Percentiles rank a stretch among this genome's conserved stretches.
Conservation (phyloP, 768 basidiomycete genomes). For the Guyanaporus albipodus region DNA sequence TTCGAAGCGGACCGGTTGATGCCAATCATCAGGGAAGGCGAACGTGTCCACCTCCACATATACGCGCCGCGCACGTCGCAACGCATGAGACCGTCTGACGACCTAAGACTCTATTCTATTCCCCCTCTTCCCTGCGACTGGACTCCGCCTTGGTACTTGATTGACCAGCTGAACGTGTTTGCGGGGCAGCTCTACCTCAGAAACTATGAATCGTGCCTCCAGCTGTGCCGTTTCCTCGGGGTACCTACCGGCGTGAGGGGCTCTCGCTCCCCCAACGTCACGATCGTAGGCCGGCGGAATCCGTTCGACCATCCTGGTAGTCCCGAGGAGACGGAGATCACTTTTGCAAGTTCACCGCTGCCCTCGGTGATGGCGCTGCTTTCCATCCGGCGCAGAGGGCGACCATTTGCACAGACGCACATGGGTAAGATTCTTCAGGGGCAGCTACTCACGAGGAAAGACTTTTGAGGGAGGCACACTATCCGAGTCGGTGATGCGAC, state of each 20-base stretch:
- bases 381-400: neutral
- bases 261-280: neutral
- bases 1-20: neutral
- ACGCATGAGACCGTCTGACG: neutral
- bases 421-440: neutral
- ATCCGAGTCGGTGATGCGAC: no score
- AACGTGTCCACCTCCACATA: neutral
- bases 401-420: neutral
- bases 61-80: neutral
- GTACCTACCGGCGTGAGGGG: neutral
- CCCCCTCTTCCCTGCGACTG: neutral
- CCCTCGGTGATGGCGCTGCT: neutral
- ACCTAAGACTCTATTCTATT: neutral
- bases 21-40: neutral
- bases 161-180: neutral
- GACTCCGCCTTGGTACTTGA: neutral
- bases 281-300: neutral
- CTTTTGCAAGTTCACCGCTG: neutral
- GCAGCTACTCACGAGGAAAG: neutral
- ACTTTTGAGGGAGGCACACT: no score
- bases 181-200: neutral
- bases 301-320: neutral
- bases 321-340: neutral
- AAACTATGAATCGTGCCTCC: neutral
- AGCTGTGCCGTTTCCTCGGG: neutral